Base-by-base conservation (phyloP, 169 alveolate species). In the Sarcocystis neurona region DNA sequence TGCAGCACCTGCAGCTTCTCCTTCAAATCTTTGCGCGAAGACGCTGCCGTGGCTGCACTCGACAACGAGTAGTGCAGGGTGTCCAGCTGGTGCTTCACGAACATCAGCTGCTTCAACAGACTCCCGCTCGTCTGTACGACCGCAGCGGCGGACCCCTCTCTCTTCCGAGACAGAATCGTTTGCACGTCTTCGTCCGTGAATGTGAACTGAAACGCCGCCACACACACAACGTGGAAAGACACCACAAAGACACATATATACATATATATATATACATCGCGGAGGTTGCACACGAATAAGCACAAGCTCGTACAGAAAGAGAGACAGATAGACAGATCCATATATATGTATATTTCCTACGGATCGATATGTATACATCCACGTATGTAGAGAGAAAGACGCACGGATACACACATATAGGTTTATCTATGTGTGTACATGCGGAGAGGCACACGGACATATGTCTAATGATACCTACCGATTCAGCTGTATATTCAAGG, bases 141-240 rank as follows among this genome's bases (percentile, higher is more conserved):
- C 68, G 79, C 58, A 8, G 86, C 8, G 39, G 68, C 85, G 2
- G 46, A 3, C 53, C 27, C 66, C 68, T 47, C 37, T 32, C n/a
- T 32, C 77, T 32, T 50, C 84, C 56, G 46, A 48, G 43, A 30
- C 56, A 47, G 8, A 18, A 56, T 75, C 39, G n/a, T 30, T 56
- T 87, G 58, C 46, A 48, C 77, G 41, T 87, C 84, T 46, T 50
- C 70, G 32, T 48, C 79, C 3, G 87, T 68, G 39, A 44, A 72
- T 4, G 82, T 60, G 39, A 72, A 72, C 58, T 34, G 48, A 15
- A 37, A n/a, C 6, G 12, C 5, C 4, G 18, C 27, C 0, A 18
- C 8, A 74, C 34, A 15, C 53, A 72, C 43, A 72, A 20, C 43
- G 77, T 12, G 41, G 15, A 66, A 6, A 27, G 39, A 30, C 39